phyloP scores from a whole-genome alignment of 2,329 filamentous ascomycete genomes.

The Hypoxylon sp. region DNA sequence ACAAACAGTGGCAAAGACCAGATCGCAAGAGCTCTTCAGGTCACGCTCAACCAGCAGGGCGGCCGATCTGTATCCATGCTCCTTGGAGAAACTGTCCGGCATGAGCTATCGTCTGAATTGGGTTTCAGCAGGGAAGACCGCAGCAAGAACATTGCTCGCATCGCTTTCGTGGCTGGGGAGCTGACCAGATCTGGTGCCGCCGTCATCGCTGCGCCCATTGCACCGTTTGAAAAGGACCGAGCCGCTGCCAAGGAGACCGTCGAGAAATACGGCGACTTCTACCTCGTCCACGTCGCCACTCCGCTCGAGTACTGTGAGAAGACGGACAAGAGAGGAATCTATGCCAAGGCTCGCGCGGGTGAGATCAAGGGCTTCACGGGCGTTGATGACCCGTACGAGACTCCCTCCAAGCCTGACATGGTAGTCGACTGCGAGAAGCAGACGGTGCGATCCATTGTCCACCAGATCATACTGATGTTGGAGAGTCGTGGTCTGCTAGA shows the following conservation, averaged over 20 bases:
- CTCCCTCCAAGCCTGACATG: conserved; percentile 82
- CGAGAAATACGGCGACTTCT: conserved; percentile 91
- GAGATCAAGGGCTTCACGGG: conserved; percentile 99
- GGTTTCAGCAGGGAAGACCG: conserved; percentile 95
- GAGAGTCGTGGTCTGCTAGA: conserved; percentile 92
- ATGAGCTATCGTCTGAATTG: conserved; percentile 92
- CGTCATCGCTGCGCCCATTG: conserved; percentile 96
- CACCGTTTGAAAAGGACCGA: conserved; percentile 86
- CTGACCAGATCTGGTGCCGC: conserved; percentile 92
- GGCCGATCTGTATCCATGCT: conserved; percentile 94
- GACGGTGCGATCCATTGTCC: conserved; percentile 90
- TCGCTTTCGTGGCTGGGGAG: conserved; percentile 95
- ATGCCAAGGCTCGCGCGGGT: conserved; percentile 83
- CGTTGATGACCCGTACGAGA: conserved; percentile 97
- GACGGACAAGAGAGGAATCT: conserved; percentile 94
- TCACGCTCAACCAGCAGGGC: conserved; percentile 97
- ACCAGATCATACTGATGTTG: conserved; percentile 94
- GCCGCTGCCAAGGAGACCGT: conserved; percentile 84
- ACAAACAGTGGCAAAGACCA: conserved; percentile 98
- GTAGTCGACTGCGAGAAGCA: conserved; percentile 88
- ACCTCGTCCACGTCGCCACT: conserved; percentile 94
- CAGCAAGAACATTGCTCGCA: conserved; percentile 93
- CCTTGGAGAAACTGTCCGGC: conserved; percentile 93
- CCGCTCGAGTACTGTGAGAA: conserved; percentile 92
- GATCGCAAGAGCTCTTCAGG: conserved; percentile 93